phyloP scores from a whole-genome alignment of 75 land plant species.

The Pseudotsuga menziesii region DNA sequence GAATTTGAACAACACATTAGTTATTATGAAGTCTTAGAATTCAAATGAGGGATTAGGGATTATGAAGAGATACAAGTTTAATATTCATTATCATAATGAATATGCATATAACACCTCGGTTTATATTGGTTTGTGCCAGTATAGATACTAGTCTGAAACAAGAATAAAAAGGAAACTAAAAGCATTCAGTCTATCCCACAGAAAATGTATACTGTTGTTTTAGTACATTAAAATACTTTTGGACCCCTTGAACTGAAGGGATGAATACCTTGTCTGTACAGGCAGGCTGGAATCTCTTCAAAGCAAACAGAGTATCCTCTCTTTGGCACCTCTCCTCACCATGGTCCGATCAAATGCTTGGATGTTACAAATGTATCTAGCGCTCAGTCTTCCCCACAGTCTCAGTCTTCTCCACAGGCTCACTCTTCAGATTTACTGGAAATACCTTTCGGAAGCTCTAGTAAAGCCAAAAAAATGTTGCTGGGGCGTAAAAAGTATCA shows the following conservation, averaged over 20 bases:
- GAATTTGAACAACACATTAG: too few relatives aligned
- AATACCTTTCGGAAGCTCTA: background rate
- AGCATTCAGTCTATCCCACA: too few relatives aligned
- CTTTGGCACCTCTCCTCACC: background rate
- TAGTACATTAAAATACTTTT: background rate
- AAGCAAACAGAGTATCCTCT: conserved; percentile 1
- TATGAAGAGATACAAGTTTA: too few relatives aligned
- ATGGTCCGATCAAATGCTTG: background rate
- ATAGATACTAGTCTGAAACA: too few relatives aligned
- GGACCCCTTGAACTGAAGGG: background rate
- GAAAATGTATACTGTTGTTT: too few relatives aligned
- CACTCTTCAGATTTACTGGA: conserved; percentile 4
- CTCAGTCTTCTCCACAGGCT: background rate
- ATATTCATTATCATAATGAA: too few relatives aligned
- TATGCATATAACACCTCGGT: background rate
- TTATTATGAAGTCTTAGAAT: too few relatives aligned
- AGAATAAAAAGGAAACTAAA: too few relatives aligned
- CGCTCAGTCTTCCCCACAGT: conserved; percentile 5
- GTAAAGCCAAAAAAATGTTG: background rate
- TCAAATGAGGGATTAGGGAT: too few relatives aligned
- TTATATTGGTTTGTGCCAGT: background rate
- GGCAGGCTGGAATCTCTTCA: conserved; percentile 3
- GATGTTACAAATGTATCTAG: background rate
- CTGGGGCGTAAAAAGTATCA: background rate
- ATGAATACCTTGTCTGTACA: background rate